Evolutionary conservation across 441 rosid genomes (phyloP).

Genomic region (Erodium texanum): DNA sequence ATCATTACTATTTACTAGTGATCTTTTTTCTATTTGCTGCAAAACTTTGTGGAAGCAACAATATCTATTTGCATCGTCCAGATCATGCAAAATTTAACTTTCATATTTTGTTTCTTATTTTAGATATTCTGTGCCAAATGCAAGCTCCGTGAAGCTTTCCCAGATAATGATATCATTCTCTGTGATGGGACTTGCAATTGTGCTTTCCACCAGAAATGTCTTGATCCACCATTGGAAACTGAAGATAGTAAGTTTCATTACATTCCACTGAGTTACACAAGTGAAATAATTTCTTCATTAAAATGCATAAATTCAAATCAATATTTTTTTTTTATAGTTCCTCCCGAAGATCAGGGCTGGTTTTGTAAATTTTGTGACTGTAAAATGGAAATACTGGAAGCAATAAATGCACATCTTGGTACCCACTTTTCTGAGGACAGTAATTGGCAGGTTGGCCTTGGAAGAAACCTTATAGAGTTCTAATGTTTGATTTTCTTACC

Average conservation of each 20-base stretch:
- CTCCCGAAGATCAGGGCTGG: slow-evolving; percentile 98
- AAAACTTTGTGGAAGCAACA: not conserved
- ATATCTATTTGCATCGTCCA: not conserved
- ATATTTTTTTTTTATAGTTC: slow-evolving; percentile 45
- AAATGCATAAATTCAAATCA: slow-evolving; percentile 17
- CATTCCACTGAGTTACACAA: slow-evolving; percentile 7
- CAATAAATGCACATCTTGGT: slow-evolving; percentile 93
- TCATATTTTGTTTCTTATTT: slow-evolving; percentile 8
- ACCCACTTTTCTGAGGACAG: slow-evolving; percentile 53
- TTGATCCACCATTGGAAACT: slow-evolving; percentile 85
- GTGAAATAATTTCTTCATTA: slow-evolving; percentile 17
- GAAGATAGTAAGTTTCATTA: slow-evolving; percentile 52
- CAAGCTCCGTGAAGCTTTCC: slow-evolving; percentile 73
- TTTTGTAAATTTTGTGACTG: slow-evolving; percentile 84
- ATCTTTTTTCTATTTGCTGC: not conserved
- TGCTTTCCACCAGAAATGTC: slow-evolving; percentile 91
- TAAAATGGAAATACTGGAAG: slow-evolving; percentile 81
- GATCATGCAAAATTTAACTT: slow-evolving; percentile 7
- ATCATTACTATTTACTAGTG: not conserved
- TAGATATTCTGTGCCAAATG: slow-evolving; percentile 96
- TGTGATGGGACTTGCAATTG: slow-evolving; percentile 96
- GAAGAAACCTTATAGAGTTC: not conserved
- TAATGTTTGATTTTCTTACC: slow-evolving; percentile 1
- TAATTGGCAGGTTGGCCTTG: slow-evolving; percentile 67
- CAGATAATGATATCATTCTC: slow-evolving; percentile 81